Percentiles rank a stretch among this genome's conserved stretches.
These are phyloP conservation scores for Pichia nanzhaoensis DNA, from an alignment of 805 yeast genomes.

Conservation along the genomic window DNA sequence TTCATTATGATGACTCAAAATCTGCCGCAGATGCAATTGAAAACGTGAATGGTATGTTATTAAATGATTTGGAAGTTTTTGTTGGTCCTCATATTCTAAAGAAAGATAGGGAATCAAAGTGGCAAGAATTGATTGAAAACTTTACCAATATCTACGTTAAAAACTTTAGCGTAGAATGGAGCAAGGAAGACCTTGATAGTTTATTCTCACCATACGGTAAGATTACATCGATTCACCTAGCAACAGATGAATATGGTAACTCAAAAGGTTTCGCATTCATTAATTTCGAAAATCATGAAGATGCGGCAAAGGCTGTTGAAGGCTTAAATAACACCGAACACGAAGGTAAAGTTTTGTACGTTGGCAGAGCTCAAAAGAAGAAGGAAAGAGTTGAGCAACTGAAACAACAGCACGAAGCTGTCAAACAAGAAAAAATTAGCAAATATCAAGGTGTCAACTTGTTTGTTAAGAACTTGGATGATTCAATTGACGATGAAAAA, in stretches of 20 bases:
- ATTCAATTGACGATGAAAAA: conserved; percentile 82
- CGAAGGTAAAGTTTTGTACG: conserved; percentile 81
- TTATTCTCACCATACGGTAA: conserved; percentile 69
- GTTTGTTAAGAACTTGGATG: conserved; percentile 95
- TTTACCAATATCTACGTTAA: conserved; percentile 95
- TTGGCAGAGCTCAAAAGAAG: conserved; percentile 99
- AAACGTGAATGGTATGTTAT: conserved; percentile 96
- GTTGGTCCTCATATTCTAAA: conserved; percentile 92
- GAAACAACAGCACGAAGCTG: conserved; percentile 88
- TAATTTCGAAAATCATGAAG: conserved; percentile 80
- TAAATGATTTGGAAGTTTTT: conserved; percentile 91
- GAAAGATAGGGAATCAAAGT: conserved; percentile 90
- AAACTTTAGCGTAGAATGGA: conserved; percentile 69
- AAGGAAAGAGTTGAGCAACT: conserved; percentile 95
- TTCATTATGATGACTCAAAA: conserved; percentile 89
- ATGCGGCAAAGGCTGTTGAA: conserved; percentile 87
- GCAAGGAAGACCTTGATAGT: conserved; percentile 64
- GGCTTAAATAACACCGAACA: conserved; percentile 82
- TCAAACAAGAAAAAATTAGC: conserved; percentile 82
- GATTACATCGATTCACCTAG: conserved; percentile 76
- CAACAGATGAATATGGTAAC: conserved; percentile 79
- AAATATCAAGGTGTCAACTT: conserved; percentile 97
- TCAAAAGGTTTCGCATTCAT: conserved; percentile 95
- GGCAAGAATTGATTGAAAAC: conserved; percentile 83
- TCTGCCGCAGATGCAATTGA: conserved; percentile 93